Conservation (phyloP, 495 filamentous ascomycete species). For the Hyaloscypha hepaticicola region DNA sequence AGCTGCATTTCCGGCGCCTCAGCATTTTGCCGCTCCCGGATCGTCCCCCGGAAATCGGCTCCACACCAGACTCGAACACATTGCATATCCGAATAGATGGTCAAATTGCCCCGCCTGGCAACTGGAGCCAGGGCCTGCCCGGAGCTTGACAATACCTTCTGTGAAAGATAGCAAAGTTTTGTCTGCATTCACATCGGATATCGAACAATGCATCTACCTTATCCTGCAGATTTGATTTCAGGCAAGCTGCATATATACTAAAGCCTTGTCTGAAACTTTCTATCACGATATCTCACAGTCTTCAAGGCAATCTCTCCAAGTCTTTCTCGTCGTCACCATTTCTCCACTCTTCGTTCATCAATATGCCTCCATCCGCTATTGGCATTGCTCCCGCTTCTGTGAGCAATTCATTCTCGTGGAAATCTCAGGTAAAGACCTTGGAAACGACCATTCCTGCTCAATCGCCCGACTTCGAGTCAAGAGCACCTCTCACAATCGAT, state of each 20-base stretch:
- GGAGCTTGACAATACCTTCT: neutral
- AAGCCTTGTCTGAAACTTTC: neutral
- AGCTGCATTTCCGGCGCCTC: neutral
- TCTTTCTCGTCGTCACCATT: neutral
- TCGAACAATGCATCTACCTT: neutral
- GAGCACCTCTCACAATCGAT: slow-evolving; percentile 2
- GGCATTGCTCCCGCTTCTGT: neutral
- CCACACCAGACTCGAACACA: neutral
- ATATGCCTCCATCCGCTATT: neutral
- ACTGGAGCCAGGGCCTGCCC: neutral
- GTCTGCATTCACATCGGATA: neutral
- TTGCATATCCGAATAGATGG: neutral
- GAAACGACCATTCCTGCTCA: neutral
- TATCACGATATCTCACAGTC: neutral
- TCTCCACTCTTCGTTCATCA: neutral
- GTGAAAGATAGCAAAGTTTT: neutral
- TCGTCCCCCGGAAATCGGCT: neutral
- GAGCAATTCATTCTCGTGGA: neutral
- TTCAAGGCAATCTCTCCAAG: neutral
- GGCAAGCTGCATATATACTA: neutral
- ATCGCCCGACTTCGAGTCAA: neutral
- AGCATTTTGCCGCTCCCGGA: neutral
- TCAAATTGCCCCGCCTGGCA: neutral
- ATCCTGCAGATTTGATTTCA: neutral
- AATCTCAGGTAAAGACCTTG: neutral